Evolutionary conservation across 805 yeast species (phyloP).

Genomic region (Pichia scutulata): DNA sequence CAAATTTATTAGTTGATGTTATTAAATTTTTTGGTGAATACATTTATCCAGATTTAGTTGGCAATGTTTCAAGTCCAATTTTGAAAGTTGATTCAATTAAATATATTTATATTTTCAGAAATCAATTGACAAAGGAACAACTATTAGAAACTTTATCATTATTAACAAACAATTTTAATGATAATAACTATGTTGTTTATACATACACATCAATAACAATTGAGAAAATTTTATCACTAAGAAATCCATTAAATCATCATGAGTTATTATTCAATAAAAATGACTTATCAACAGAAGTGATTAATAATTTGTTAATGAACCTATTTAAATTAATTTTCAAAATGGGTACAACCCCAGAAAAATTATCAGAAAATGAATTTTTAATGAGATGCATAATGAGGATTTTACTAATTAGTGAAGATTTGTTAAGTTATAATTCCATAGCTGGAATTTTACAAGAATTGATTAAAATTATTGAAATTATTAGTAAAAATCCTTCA

Average conservation of each 20-base stretch:
- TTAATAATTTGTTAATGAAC: constrained; percentile 53
- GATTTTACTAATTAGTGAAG: constrained; percentile 65
- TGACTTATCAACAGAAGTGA: constrained; percentile 59
- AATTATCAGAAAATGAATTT: constrained; percentile 90
- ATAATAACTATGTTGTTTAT: constrained; percentile 70
- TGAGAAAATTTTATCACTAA: constrained; percentile 77
- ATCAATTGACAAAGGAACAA: constrained; percentile 85
- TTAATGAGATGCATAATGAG: constrained; percentile 86
- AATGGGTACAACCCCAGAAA: constrained; percentile 67
- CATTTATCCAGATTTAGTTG: constrained; percentile 76
- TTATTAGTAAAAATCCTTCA: constrained; percentile 83
- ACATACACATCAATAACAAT: constrained; percentile 92
- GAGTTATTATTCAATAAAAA: constrained; percentile 57
- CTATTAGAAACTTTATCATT: constrained; percentile 72
- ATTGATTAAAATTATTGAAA: constrained; percentile 57
- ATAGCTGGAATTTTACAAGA: constrained; percentile 50
- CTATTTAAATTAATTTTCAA: constrained; percentile 60
- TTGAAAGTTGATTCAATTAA: constrained; percentile 88
- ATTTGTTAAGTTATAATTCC: constrained; percentile 40
- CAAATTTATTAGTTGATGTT: constrained; percentile 78
- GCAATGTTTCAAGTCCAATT: constrained; percentile 56
- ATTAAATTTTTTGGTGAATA: constrained; percentile 75
- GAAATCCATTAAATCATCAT: constrained; percentile 48
- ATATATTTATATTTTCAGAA: constrained; percentile 82
- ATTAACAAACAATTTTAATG: constrained; percentile 59